Evolutionary conservation across 31 red algal species (phyloP), one percentile per base, ranked within the genome.

Genomic region (Endocladia muricata): DNA sequence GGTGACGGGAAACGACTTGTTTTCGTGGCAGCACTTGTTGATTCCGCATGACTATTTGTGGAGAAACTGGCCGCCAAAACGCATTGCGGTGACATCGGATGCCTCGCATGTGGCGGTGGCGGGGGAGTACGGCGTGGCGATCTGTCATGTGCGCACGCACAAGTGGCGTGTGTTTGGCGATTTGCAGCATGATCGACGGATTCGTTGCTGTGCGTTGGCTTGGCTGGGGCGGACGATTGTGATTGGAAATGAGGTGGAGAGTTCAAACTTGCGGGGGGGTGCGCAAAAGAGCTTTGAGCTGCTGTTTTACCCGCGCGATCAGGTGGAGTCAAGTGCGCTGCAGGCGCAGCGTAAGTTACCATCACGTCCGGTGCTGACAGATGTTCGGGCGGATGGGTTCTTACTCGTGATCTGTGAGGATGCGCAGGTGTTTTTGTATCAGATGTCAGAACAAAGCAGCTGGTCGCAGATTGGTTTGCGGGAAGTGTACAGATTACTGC

Each of bases 161-260:
- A 52, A 79, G 33, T 98, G 96, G 96, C 83, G 86, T 30, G 74
- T 91, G 2, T 91, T 94, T 73, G 91, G 88, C 19, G 91, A 89
- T 75, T 67, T 82, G 8, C 49, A 69, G 13, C 80, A 81, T 34
- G 81, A 73, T 55, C 61, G 59, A n/a, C 70, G 74, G 3, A 81
- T 89, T 59, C 37, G 68, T 9, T 97, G 90, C 55, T 93, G 76
- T 61, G 91, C 84, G 23, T 43, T 97, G 54, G 90, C 85, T 19
- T 97, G 94, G 94, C 19, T 89, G 22, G 86, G 94, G 29, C 63
- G 51, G 41, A 87, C 81, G 1, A 55, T 97, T 33, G 78, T 97
- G 1, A 58, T 93, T 48, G 81, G 78, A 30, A 83, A 85, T 26
- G 88, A 92, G 48, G 47, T 74, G 5, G 66, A 15, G 15, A 1